Evolutionary conservation across 768 basidiomycete genomes (phyloP).

Genomic region (Asterophora lycoperdoides): DNA sequence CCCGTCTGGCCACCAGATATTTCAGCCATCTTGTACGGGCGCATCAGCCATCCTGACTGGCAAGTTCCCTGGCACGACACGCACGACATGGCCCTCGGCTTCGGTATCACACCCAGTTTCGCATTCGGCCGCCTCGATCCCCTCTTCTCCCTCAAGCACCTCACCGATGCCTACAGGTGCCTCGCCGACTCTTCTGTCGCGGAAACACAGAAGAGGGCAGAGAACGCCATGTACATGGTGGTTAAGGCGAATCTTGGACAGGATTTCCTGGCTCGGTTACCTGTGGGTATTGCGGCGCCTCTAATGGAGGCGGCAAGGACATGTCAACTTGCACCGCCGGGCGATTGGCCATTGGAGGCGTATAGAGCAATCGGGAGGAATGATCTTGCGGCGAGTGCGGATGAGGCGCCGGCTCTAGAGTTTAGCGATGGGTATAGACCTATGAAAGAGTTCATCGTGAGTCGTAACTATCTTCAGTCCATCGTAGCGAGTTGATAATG

Average conservation of each 20-base stretch:
- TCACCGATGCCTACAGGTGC: constrained; percentile 54
- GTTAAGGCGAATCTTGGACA: constrained; percentile 43
- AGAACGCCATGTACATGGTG: constrained; percentile 56
- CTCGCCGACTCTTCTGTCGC: constrained; percentile 50
- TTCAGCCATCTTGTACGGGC: constrained; percentile 57
- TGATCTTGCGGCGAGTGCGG: constrained; percentile 68
- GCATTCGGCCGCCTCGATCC: constrained; percentile 64
- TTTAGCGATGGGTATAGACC: constrained; percentile 53
- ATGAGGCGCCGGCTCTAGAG: constrained; percentile 39
- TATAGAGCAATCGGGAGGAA: constrained; percentile 70
- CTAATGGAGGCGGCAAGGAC: constrained; percentile 81
- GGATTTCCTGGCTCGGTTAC: constrained; percentile 51
- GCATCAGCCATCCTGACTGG: constrained; percentile 66
- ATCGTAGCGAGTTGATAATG: constrained; percentile 2
- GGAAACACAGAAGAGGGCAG: constrained; percentile 60
- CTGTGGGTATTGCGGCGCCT: constrained; percentile 71
- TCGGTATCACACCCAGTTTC: constrained; percentile 50
- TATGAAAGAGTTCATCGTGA: constrained; percentile 54
- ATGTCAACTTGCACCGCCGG: constrained; percentile 74
- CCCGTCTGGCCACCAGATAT: constrained; percentile 79
- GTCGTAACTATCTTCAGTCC: constrained; percentile 14
- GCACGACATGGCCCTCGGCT: constrained; percentile 41
- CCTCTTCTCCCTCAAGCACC: constrained; percentile 45
- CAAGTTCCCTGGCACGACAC: constrained; percentile 50
- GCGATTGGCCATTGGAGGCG: constrained; percentile 65